Base-by-base conservation (phyloP, 768 basidiomycete species). In the Chiua virens region DNA sequence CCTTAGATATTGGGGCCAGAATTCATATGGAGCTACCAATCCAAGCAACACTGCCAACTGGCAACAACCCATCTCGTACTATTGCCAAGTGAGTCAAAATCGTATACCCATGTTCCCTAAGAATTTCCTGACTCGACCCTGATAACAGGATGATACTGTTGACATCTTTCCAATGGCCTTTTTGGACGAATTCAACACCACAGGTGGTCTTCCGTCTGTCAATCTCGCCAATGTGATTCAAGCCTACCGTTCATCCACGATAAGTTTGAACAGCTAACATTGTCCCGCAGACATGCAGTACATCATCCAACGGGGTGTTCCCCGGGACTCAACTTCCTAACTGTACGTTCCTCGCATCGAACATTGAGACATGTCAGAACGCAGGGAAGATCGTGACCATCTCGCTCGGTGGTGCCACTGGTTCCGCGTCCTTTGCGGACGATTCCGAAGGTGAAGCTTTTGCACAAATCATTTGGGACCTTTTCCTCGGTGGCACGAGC, bases 401-500 rank as follows among this genome's bases (percentile, higher is more conserved):
- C 13, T 81, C 80, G 35, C 68, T 84, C n/a, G 83, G 85, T 30
- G 84, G 85, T 20, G 84, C 82, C 3, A 80, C 79, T 5, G 87
- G 86, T 18, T 73, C 77, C 8, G 80, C 80, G 18, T 79, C 80
- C 8, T 89, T 89, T 62, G 60, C 73, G 35, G 75, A 79, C 35
- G 85, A 82, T 48, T 67, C 71, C 2, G 78, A 88, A 57, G 87
- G 83, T 2, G 62, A 68, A 20, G 62, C 72, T 1, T 89, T 86
- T 64, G 87, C 82, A 0, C 75, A 83, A 35, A 82, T 77, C 0
- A 81, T 90, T 41, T 90, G 88, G 88, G 50, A 70, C 39, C 51
- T 87, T 44, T 88, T 89, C 67, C 71, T 90, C 18, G 87, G 86
- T 23, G 86, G 86, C 14, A 71, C 75, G 3, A 82, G 79, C 50